phyloP scores from a whole-genome alignment of 2,329 filamentous ascomycete species.

The Penicillium nordicum region DNA sequence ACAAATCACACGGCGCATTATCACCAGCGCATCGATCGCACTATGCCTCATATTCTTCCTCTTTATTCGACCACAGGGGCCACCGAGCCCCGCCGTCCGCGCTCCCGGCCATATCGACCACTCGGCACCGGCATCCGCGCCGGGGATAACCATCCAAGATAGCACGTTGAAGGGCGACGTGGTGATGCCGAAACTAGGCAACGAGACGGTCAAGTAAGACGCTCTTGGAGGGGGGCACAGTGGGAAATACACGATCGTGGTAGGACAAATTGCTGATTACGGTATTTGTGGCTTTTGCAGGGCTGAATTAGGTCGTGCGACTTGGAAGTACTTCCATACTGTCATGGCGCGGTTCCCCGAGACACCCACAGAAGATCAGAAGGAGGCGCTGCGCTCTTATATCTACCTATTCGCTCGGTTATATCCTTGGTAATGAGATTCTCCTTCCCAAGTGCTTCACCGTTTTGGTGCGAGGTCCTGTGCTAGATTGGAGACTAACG shows the following conservation, averaged over 20 bases:
- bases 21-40: slow-evolving; percentile 32
- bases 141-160: slow-evolving; percentile 27
- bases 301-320: slow-evolving; percentile 62
- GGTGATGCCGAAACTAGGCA: slow-evolving; percentile 48
- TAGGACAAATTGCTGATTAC: slow-evolving; percentile 4
- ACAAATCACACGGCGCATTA: slow-evolving; percentile 37
- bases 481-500: slow-evolving; percentile 9
- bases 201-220: slow-evolving; percentile 48
- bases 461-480: not conserved
- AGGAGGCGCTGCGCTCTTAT: slow-evolving; percentile 57
- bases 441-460: not conserved
- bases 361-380: slow-evolving; percentile 59
- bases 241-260: not conserved
- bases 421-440: slow-evolving; percentile 55
- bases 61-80: slow-evolving; percentile 38
- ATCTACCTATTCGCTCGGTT: slow-evolving; percentile 63
- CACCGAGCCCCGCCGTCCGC: slow-evolving; percentile 38
- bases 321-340: slow-evolving; percentile 65
- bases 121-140: slow-evolving; percentile 19
- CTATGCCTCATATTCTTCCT: slow-evolving; percentile 38
- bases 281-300: slow-evolving; percentile 30
- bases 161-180: slow-evolving; percentile 43
- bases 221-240: too few species aligned
- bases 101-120: slow-evolving; percentile 42
- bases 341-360: slow-evolving; percentile 65